Conservation (phyloP, 306 rosid species). For the Sechiopsis laciniata region DNA sequence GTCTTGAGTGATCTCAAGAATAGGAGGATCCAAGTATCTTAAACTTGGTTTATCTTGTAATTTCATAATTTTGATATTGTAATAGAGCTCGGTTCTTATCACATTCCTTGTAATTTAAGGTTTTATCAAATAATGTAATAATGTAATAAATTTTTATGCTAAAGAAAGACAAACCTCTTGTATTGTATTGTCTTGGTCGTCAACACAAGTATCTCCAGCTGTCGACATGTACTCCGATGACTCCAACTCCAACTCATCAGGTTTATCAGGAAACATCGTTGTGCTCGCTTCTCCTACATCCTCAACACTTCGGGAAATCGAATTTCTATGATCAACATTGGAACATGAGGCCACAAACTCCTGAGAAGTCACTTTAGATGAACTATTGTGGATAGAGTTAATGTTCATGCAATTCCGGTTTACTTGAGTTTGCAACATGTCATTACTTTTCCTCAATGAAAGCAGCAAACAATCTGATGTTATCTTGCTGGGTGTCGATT, state of each 20-base stretch:
- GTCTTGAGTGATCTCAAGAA: too few relatives aligned
- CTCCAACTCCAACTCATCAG: constrained; percentile 30
- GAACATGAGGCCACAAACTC: constrained; percentile 28
- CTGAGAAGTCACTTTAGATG: constrained; percentile 31
- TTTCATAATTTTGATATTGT: too few relatives aligned
- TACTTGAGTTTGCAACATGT: constrained; percentile 31
- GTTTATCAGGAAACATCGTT: constrained; percentile 22
- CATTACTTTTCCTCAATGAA: constrained; percentile 35
- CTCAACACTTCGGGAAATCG: constrained; percentile 26
- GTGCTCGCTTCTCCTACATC: constrained; percentile 21
- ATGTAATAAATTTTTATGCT: neutral
- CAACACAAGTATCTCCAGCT: constrained; percentile 22
- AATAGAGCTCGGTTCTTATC: too few relatives aligned
- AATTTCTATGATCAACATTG: constrained; percentile 29
- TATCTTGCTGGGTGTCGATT: constrained; percentile 45
- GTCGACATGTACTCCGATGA: constrained; percentile 27
- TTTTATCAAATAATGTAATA: neutral
- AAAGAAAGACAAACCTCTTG: constrained; percentile 50
- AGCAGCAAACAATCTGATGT: constrained; percentile 42
- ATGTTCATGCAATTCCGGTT: constrained; percentile 29
- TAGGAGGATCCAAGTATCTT: too few relatives aligned
- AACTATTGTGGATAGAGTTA: constrained; percentile 25
- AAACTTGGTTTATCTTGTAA: too few relatives aligned
- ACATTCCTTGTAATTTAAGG: neutral
- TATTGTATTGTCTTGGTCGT: constrained; percentile 33